A percentile compares a stretch with the other conserved stretches of the same genome.
These are phyloP conservation scores for Elongisporangium prolatum DNA, from an alignment of 352 stramenopile genomes.

Conservation along the genomic window DNA sequence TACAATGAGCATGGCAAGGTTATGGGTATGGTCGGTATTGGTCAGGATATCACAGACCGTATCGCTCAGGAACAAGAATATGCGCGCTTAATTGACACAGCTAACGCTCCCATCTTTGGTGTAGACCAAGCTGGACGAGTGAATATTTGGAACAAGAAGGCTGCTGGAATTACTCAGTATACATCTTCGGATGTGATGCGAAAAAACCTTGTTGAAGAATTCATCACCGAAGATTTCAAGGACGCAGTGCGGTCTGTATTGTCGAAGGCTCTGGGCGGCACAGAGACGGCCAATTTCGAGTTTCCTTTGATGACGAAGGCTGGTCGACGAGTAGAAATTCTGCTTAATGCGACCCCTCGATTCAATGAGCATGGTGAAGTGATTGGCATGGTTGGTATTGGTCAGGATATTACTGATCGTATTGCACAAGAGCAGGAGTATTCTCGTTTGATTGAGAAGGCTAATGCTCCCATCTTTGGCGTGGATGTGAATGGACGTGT, in stretches of 20 bases:
- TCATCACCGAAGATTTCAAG: conserved; percentile 57
- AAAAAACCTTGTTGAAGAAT: conserved; percentile 62
- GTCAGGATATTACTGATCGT: conserved; percentile 60
- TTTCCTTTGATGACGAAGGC: conserved; percentile 61
- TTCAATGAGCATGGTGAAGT: conserved; percentile 61
- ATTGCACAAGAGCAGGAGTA: too few relatives aligned
- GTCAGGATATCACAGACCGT: conserved; percentile 56
- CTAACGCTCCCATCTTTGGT: conserved; percentile 67
- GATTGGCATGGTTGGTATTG: conserved; percentile 76
- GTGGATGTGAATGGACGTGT: too few relatives aligned
- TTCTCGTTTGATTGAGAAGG: too few relatives aligned
- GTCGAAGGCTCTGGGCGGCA: conserved; percentile 30
- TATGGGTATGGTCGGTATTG: conserved; percentile 65
- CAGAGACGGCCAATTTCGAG: conserved; percentile 55
- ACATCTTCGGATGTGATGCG: conserved; percentile 78
- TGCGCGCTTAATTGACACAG: conserved; percentile 55
- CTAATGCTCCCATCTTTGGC: too few relatives aligned
- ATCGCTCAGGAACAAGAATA: conserved; percentile 58
- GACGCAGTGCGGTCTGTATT: conserved; percentile 24
- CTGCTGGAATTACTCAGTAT: conserved; percentile 80
- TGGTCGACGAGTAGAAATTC: conserved; percentile 41
- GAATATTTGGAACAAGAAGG: conserved; percentile 86
- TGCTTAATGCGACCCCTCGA: conserved; percentile 50
- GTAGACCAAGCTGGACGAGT: conserved; percentile 53
- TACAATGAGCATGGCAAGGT: conserved; percentile 58